Conservation (phyloP, 306 rosid species). For the Lablab purpureus region DNA sequence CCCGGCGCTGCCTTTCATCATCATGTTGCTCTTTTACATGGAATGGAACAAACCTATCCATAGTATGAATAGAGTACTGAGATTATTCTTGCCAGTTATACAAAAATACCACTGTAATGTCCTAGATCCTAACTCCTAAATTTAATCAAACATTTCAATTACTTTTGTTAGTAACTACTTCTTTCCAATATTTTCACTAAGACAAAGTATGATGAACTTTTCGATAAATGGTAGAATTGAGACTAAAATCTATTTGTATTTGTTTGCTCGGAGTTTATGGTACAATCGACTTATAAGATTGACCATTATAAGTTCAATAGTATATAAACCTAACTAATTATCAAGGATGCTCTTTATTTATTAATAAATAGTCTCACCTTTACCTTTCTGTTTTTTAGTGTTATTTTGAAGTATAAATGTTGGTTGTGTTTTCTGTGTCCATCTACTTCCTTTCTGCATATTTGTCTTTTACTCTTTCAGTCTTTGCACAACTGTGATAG, state of each 20-base stretch:
- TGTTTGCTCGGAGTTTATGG: background rate
- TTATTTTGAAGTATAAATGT: no score
- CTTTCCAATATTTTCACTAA: background rate
- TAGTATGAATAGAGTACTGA: background rate
- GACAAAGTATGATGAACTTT: background rate
- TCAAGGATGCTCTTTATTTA: no score
- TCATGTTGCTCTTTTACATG: background rate
- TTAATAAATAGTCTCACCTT: no score
- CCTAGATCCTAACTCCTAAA: no score
- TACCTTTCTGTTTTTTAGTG: no score
- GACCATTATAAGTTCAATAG: background rate
- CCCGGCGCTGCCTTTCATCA: background rate
- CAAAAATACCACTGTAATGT: background rate
- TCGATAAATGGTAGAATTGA: background rate
- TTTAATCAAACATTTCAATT: background rate
- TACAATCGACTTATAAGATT: background rate
- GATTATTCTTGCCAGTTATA: slow-evolving; percentile 3
- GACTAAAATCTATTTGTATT: background rate
- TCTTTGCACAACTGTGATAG: no score
- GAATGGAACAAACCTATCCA: background rate
- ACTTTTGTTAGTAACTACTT: background rate
- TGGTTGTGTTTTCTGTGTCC: no score
- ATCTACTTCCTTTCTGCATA: no score
- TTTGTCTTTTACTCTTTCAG: no score
- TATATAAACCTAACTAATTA: background rate